Percentiles rank a stretch among this genome's conserved stretches.
phyloP scores from a whole-genome alignment of 192 early-diverging fungal genomes.

The Linnemannia schmuckeri region DNA sequence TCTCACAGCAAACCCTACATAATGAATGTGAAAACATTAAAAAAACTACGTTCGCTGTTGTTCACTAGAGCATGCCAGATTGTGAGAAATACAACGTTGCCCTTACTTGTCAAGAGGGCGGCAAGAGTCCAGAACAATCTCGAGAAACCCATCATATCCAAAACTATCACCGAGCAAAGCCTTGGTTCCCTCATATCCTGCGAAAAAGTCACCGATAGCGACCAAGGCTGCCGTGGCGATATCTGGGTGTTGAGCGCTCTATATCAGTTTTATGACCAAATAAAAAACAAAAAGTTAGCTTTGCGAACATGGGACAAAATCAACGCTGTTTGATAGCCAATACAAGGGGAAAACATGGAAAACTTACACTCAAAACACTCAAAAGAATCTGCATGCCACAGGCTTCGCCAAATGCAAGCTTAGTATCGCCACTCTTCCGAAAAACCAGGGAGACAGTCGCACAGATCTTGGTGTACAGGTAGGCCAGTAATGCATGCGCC shows the following conservation, averaged over 20 bases:
- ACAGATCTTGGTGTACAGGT: slow-evolving; percentile 57
- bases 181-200: slow-evolving; percentile 52
- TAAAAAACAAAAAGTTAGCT: neutral
- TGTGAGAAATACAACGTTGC: neutral
- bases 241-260: slow-evolving; percentile 51
- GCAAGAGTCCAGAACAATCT: slow-evolving; percentile 53
- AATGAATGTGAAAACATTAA: neutral
- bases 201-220: slow-evolving; percentile 58
- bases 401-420: slow-evolving; percentile 53
- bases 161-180: slow-evolving; percentile 45
- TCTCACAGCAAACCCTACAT: slow-evolving; percentile 52
- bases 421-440: slow-evolving; percentile 40
- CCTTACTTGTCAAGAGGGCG: slow-evolving; percentile 57
- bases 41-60: neutral
- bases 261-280: neutral
- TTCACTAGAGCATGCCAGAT: neutral
- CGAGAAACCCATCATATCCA: slow-evolving; percentile 58
- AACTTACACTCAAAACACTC: slow-evolving; percentile 49
- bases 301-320: too few species aligned
- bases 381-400: slow-evolving; percentile 53
- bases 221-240: slow-evolving; percentile 56
- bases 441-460: slow-evolving; percentile 52
- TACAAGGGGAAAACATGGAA: neutral
- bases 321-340: neutral
- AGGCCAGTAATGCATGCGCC: slow-evolving; percentile 38